phyloP scores from a whole-genome alignment of 2,329 filamentous ascomycete species.

The Fusarium tjaetaba region DNA sequence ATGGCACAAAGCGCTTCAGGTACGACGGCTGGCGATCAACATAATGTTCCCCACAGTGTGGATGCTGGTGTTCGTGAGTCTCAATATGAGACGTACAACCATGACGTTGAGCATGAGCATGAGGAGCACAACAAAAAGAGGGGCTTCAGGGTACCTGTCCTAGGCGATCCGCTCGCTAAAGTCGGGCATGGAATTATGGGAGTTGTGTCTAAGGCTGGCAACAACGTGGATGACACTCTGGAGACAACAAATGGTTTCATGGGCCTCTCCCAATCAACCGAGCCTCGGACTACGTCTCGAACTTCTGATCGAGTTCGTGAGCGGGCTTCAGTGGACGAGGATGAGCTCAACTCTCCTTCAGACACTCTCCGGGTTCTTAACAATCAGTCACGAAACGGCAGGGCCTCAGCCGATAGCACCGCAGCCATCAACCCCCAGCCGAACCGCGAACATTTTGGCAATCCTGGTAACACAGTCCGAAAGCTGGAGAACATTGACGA shows the following conservation, averaged over 20 bases:
- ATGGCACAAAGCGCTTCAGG: slow-evolving; percentile 56
- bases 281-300: slow-evolving; percentile 28
- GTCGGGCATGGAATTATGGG: slow-evolving; percentile 61
- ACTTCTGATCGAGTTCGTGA: slow-evolving; percentile 39
- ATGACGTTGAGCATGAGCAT: too few relatives aligned
- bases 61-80: slow-evolving; percentile 57
- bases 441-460: background rate
- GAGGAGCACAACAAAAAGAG: too few relatives aligned
- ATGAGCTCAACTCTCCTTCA: slow-evolving; percentile 34
- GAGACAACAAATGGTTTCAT: slow-evolving; percentile 66
- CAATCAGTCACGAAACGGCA: slow-evolving; percentile 45
- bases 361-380: slow-evolving; percentile 44
- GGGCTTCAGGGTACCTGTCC: slow-evolving; percentile 42
- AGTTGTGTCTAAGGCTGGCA: slow-evolving; percentile 56
- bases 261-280: slow-evolving; percentile 21
- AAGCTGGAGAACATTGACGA: fast-evolving
- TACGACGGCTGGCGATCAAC: fast-evolving
- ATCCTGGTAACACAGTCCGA: fast-evolving
- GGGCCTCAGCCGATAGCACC: too few relatives aligned
- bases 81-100: slow-evolving; percentile 14
- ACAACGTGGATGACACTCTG: slow-evolving; percentile 62
- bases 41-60: slow-evolving; percentile 62
- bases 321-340: slow-evolving; percentile 48
- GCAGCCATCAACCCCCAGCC: too few relatives aligned
- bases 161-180: slow-evolving; percentile 55